Conservation (phyloP, 805 yeast species). For the Candida khao-thaluensis region DNA sequence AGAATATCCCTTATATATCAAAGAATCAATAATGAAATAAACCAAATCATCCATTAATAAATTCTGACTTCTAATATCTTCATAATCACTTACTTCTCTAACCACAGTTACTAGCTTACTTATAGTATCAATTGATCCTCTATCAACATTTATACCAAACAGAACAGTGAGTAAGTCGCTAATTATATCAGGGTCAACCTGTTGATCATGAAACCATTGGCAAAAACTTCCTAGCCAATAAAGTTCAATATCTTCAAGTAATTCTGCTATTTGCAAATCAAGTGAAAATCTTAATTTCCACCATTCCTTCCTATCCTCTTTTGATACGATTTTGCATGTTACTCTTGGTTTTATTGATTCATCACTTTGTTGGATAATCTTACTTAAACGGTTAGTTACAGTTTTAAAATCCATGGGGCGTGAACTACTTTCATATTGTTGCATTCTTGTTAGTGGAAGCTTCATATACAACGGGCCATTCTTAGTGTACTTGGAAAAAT, state of each 20-base stretch:
- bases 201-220: constrained; percentile 50
- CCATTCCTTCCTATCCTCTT: constrained; percentile 68
- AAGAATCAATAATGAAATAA: constrained; percentile 57
- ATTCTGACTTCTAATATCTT: neutral
- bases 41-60: constrained; percentile 53
- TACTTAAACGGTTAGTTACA: constrained; percentile 28
- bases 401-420: constrained; percentile 38
- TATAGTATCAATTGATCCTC: neutral
- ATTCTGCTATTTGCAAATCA: constrained; percentile 52
- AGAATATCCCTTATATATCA: constrained; percentile 61
- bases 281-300: constrained; percentile 68
- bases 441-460: constrained; percentile 57
- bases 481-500: constrained; percentile 46
- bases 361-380: constrained; percentile 62
- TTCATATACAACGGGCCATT: constrained; percentile 48
- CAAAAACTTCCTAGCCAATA: constrained; percentile 78
- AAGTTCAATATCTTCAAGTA: constrained; percentile 59
- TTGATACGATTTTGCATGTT: constrained; percentile 51
- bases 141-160: neutral
- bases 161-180: no score
- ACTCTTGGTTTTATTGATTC: constrained; percentile 53
- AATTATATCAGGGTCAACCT: neutral
- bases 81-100: neutral
- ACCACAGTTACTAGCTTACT: neutral
- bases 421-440: neutral